Base-by-base conservation (phyloP, 345 rosid genomes). In the Euphorbia peplus region DNA sequence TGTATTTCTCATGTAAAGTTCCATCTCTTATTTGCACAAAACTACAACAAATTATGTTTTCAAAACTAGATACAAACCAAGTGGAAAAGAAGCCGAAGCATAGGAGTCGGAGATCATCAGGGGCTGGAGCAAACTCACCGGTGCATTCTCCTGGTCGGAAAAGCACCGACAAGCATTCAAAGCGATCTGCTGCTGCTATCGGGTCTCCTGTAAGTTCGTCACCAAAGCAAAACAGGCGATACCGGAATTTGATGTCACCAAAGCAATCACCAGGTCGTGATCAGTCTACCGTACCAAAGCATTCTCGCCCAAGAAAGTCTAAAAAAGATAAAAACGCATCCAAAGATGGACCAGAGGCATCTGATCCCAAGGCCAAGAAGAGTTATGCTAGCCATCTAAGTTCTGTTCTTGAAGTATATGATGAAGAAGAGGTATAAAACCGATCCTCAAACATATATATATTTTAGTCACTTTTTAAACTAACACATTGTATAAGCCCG, bases 201-300 rank as follows among this genome's bases (percentile, higher is more conserved):
- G 66, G 50, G 19, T 76, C 84, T 28, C 71, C 83, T 0, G 0
- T 70, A 1, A 42, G 62, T 53, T 62, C 75, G 3, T 83, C 88
- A 15, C 54, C 81, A 7, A 85, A 76, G 82, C 75, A 64, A 15
- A 62, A 80, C 1, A 81, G 79, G 79, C 83, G 79, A 21, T 68
- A 46, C 18, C 79, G 68, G 21, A 51, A 81, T 46, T 21, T 83
- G 28, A 76, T 66, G 50, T 46, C 8, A n/a, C 28, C 74, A 1
- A n/a, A 55, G 54, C 85, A 67, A 41, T 67, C 76, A 7, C 70
- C 76, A 4, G 47, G 28, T 7, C 63, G 46, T 0, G 75, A 75
- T 22, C 69, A 56, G 47, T 65, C 71, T 13, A 18, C 69, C 14
- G 63, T 76, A 5, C 76, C 76, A 26, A 76, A 42, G 50, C 73